phyloP scores from a whole-genome alignment of 2,329 filamentous ascomycete genomes.

The Boeremia lycopersici region DNA sequence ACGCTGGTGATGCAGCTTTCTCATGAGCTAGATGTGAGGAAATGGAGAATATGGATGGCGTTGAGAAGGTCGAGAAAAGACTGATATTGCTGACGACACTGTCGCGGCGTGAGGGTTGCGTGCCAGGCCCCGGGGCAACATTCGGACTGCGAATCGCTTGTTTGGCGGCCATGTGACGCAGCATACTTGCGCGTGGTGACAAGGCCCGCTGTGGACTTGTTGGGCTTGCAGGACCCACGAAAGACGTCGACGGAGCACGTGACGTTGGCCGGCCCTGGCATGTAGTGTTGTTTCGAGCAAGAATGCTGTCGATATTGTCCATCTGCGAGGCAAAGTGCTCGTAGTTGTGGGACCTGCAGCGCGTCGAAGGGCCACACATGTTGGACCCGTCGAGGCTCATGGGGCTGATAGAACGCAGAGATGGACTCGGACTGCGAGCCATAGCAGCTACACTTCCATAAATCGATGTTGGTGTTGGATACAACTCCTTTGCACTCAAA shows the following conservation, averaged over 20 bases:
- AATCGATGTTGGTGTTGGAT: conserved; percentile 36
- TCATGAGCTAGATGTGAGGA: background rate
- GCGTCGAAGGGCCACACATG: conserved; percentile 27
- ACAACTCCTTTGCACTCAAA: conserved; percentile 31
- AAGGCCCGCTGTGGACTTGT: conserved; percentile 23
- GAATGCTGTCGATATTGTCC: conserved; percentile 23
- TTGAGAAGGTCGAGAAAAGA: background rate
- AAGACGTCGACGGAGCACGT: conserved; percentile 7
- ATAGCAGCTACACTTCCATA: conserved; percentile 17
- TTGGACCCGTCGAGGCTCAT: conserved; percentile 38
- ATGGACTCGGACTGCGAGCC: conserved; percentile 18
- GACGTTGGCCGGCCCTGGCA: background rate
- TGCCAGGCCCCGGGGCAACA: background rate
- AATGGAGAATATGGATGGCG: background rate
- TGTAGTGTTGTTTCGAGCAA: conserved; percentile 1
- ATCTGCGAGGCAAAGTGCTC: conserved; percentile 20
- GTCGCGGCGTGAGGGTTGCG: background rate
- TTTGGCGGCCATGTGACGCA: conserved; percentile 25
- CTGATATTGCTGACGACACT: background rate
- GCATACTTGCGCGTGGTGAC: conserved; percentile 37
- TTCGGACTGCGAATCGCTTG: background rate
- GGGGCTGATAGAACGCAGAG: conserved; percentile 20
- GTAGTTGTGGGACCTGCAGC: conserved; percentile 21
- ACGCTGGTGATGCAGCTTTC: background rate
- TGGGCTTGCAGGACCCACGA: conserved; percentile 18